A percentile compares a stretch with the other conserved stretches of the same genome.
Conservation (phyloP, 495 filamentous ascomycete species). For the Daldinia loculata region DNA sequence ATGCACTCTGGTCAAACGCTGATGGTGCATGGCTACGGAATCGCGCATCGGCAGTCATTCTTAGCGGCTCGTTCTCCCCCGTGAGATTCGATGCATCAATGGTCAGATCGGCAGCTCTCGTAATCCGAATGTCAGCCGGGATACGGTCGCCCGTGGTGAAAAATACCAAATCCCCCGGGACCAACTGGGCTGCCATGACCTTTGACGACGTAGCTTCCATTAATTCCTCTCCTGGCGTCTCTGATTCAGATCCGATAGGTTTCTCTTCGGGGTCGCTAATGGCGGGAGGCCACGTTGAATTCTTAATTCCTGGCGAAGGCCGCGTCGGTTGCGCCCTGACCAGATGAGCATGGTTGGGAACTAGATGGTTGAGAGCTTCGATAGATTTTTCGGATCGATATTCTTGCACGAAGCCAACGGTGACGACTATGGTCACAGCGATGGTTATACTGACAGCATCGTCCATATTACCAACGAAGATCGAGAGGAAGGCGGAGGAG, state of each 20-base stretch:
- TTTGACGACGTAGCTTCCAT: constrained; percentile 79
- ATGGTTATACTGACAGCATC: constrained; percentile 95
- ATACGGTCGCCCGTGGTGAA: constrained; percentile 97
- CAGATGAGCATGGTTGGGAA: constrained; percentile 92
- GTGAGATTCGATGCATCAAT: constrained; percentile 98
- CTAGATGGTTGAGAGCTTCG: constrained; percentile 90
- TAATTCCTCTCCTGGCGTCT: constrained; percentile 59
- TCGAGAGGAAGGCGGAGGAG: constrained; percentile 85
- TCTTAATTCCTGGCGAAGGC: constrained; percentile 41
- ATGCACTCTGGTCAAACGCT: constrained; percentile 29
- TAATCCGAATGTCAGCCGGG: constrained; percentile 95
- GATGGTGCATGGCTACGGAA: constrained; percentile 59
- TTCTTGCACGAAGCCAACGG: constrained; percentile 96
- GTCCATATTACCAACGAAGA: constrained; percentile 93
- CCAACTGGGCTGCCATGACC: constrained; percentile 84
- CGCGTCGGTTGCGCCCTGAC: constrained; percentile 67
- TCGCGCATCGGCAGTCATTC: constrained; percentile 75
- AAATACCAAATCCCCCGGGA: constrained; percentile 89
- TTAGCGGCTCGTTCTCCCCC: constrained; percentile 92
- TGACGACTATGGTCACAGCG: constrained; percentile 95
- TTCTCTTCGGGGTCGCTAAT: constrained; percentile 46
- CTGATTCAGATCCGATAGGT: constrained; percentile 41
- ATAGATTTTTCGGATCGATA: constrained; percentile 97
- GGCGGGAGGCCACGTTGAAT: constrained; percentile 56
- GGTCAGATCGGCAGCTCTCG: constrained; percentile 81